Evolutionary conservation across 805 yeast genomes (phyloP).

Genomic region (Saccharomycopsis fodiens): DNA sequence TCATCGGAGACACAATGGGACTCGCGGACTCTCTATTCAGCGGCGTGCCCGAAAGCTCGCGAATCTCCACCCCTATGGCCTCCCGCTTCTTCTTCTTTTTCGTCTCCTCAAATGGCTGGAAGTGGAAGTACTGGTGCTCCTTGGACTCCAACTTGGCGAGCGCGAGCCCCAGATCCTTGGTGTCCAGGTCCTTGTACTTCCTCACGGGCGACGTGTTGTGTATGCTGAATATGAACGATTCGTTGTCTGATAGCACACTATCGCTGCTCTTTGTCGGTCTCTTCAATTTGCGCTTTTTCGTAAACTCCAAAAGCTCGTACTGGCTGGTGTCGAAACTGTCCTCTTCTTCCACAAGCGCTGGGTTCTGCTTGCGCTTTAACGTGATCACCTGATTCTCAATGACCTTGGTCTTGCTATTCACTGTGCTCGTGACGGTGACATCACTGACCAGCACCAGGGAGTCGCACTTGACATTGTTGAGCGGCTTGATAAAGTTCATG

Average conservation of each 20-base stretch:
- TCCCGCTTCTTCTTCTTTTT: neutral
- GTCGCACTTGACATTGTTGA: neutral
- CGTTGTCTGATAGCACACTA: slow-evolving; percentile 5
- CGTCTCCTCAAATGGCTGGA: slow-evolving; percentile 18
- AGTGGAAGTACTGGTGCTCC: slow-evolving; percentile 16
- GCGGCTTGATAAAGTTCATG: neutral
- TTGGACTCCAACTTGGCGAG: neutral
- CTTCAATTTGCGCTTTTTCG: neutral
- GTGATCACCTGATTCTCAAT: slow-evolving; percentile 21
- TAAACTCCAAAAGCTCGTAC: slow-evolving; percentile 1
- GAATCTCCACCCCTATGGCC: no score
- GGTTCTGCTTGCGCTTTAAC: slow-evolving; percentile 11
- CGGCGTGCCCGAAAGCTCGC: no score
- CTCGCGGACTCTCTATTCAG: no score
- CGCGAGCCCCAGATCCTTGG: neutral
- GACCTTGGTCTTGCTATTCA: slow-evolving; percentile 19
- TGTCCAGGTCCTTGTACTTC: neutral
- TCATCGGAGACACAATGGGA: no score
- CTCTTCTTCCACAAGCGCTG: neutral
- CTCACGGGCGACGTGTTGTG: slow-evolving; percentile 18
- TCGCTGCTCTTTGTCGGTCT: neutral
- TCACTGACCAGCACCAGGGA: slow-evolving; percentile 16
- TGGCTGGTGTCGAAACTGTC: slow-evolving; percentile 2
- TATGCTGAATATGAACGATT: slow-evolving; percentile 13
- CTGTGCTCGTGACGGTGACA: slow-evolving; percentile 20